Evolutionary conservation across 2,329 filamentous ascomycete species (phyloP).

Genomic region (Colletotrichum filicis): DNA sequence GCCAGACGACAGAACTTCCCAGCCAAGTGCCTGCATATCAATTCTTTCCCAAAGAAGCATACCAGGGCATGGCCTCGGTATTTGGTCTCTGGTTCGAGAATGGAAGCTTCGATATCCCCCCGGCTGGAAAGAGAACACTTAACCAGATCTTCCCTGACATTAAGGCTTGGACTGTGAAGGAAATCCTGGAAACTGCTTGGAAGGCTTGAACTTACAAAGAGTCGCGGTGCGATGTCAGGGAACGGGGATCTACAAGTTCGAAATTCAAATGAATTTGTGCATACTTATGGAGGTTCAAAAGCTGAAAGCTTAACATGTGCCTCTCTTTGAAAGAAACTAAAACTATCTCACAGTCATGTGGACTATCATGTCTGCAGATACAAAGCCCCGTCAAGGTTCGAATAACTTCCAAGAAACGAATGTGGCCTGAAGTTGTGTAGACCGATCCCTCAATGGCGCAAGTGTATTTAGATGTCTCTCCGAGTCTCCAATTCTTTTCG

Average conservation of each 20-base stretch:
- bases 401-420: too few species aligned
- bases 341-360: too few species aligned
- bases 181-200: conserved; percentile 39
- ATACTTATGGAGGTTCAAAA: too few species aligned
- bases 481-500: too few species aligned
- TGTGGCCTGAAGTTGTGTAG: too few species aligned
- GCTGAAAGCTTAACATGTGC: too few species aligned
- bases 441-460: background rate
- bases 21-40: conserved; percentile 38
- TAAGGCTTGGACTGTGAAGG: conserved; percentile 40
- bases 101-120: conserved; percentile 36
- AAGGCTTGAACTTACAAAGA: background rate
- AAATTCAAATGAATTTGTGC: too few species aligned
- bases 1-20: conserved; percentile 48
- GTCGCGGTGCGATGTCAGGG: too few species aligned
- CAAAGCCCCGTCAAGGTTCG: too few species aligned
- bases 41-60: conserved; percentile 40
- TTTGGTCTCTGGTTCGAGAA: conserved; percentile 40
- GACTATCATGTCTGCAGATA: too few species aligned
- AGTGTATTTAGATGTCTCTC: background rate
- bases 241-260: too few species aligned
- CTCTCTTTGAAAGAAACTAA: too few species aligned
- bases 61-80: conserved; percentile 37
- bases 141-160: conserved; percentile 37
- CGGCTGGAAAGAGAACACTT: conserved; percentile 34